Evolutionary conservation across 2,329 filamentous ascomycete genomes (phyloP), one percentile per base, ranked within the genome.

Genomic region (Chaetomium strumarium): DNA sequence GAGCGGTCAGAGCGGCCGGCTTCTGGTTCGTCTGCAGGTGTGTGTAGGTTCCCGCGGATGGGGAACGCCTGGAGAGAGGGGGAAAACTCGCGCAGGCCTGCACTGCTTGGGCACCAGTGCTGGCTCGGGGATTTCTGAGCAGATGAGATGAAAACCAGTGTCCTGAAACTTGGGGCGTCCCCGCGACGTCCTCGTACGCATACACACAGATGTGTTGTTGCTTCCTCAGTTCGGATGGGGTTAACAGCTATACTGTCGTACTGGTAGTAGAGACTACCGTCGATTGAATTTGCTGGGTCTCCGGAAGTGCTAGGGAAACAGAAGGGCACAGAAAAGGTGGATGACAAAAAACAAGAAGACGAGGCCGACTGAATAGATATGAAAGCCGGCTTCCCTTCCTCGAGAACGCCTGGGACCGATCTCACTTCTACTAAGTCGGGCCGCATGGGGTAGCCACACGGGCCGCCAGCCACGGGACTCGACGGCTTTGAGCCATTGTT

Each of bases 11-110:
- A 45, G 29, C 42, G 29, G 33, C 31, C 38, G 43, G 29, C 24
- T 29, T 53, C 16, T 53, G 54, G 54, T 49, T 53, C 50, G 47
- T 45, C 46, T 56, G 54, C 54, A 53, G 33, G 54, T 29, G 5
- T 31, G 54, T 56, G 54, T 56, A 38, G 54, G 43, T 49, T 56
- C 46, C 54, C 54, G 54, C 19, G 13, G 38, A 40, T 11, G 37
- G 31, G 47, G 54, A 56, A 56, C 47, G 38, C 39, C 34, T 56
- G 51, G 47, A 36, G 46, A 6, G 42, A 2, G 13, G 14, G 29
- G n/a, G 10, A 10, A 8, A 14, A 29, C 39, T 36, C n/a, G 33
- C 31, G 33, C 30, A 19, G 30, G 20, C 46, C 24, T 24, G 24
- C 16, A 41, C 24, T 24, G 24, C 16, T 45, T 41, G 44, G 31